phyloP scores from a whole-genome alignment of 805 yeast genomes.

The Monosporozyma yasuniensis region DNA sequence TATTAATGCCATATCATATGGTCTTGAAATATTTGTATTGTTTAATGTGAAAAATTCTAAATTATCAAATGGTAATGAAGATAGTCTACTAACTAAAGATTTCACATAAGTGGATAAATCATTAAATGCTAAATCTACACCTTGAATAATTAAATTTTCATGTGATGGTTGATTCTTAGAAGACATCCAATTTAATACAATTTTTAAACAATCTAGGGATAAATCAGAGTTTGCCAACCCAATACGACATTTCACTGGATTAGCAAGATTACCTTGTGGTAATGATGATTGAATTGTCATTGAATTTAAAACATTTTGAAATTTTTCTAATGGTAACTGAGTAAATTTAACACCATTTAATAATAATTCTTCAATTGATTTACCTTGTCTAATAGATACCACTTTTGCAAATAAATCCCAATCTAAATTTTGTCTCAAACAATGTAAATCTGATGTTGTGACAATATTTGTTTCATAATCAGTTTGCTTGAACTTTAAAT shows the following conservation, averaged over 20 bases:
- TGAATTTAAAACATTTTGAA: conserved; percentile 45
- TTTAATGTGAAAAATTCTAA: conserved; percentile 51
- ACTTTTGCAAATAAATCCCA: conserved; percentile 73
- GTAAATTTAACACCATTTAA: conserved; percentile 68
- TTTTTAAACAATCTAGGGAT: conserved; percentile 44
- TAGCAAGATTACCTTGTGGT: not conserved
- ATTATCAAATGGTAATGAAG: conserved; percentile 16
- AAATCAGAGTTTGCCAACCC: conserved; percentile 75
- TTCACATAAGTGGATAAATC: conserved; percentile 39
- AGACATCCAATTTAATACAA: conserved; percentile 50
- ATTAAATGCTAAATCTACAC: conserved; percentile 78
- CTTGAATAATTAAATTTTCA: conserved; percentile 32
- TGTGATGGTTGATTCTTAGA: conserved; percentile 12
- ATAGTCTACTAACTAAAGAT: conserved; percentile 19
- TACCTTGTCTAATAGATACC: conserved; percentile 58
- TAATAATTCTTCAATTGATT: conserved; percentile 55
- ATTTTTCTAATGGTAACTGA: conserved; percentile 37
- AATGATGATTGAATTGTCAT: conserved; percentile 36
- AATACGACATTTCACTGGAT: conserved; percentile 33
- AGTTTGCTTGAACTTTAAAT: conserved; percentile 27
- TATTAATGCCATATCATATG: conserved; percentile 41
- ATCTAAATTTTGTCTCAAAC: conserved; percentile 59
- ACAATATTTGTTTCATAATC: conserved; percentile 1
- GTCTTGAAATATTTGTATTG: conserved; percentile 48
- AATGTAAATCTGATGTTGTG: conserved; percentile 12